Percentiles rank a stretch among this genome's conserved stretches.
These are phyloP conservation scores for Peronospora tabacina DNA, from an alignment of 352 stramenopile species.

Conservation along the genomic window DNA sequence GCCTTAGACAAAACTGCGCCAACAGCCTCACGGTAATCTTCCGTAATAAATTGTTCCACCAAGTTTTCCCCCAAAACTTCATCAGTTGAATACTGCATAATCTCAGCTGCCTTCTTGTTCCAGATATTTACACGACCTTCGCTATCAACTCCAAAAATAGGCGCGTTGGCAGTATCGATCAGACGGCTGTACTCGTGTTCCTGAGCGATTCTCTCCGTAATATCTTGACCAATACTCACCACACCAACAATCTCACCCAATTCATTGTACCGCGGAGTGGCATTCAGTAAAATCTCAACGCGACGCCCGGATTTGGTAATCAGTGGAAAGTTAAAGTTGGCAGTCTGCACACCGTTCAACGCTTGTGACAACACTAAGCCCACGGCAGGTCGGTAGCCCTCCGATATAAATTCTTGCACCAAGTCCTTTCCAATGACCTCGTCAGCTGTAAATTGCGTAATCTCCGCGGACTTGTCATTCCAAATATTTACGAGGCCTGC, in stretches of 20 bases:
- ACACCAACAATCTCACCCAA: slow-evolving; percentile 67
- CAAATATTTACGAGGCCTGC: slow-evolving; percentile 79
- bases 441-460: slow-evolving; percentile 80
- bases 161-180: slow-evolving; percentile 87
- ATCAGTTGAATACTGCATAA: slow-evolving; percentile 84
- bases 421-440: slow-evolving; percentile 87
- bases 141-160: slow-evolving; percentile 85
- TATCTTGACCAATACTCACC: slow-evolving; percentile 81
- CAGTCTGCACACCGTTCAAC: slow-evolving; percentile 58
- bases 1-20: slow-evolving; percentile 52
- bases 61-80: slow-evolving; percentile 87
- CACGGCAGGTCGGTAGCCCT: slow-evolving; percentile 58
- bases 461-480: slow-evolving; percentile 87
- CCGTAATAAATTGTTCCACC: slow-evolving; percentile 86
- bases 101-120: slow-evolving; percentile 88
- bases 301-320: slow-evolving; percentile 67
- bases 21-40: slow-evolving; percentile 64
- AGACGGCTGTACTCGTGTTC: slow-evolving; percentile 84
- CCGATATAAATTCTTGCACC: slow-evolving; percentile 85
- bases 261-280: slow-evolving; percentile 69
- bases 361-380: slow-evolving; percentile 58
- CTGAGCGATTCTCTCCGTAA: slow-evolving; percentile 84
- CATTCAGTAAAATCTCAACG: slow-evolving; percentile 76
- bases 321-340: slow-evolving; percentile 81
- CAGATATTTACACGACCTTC: slow-evolving; percentile 83